Evolutionary conservation across 2,329 filamentous ascomycete genomes (phyloP), one percentile per base, ranked within the genome.

Genomic region (Clarireedia hainanense): DNA sequence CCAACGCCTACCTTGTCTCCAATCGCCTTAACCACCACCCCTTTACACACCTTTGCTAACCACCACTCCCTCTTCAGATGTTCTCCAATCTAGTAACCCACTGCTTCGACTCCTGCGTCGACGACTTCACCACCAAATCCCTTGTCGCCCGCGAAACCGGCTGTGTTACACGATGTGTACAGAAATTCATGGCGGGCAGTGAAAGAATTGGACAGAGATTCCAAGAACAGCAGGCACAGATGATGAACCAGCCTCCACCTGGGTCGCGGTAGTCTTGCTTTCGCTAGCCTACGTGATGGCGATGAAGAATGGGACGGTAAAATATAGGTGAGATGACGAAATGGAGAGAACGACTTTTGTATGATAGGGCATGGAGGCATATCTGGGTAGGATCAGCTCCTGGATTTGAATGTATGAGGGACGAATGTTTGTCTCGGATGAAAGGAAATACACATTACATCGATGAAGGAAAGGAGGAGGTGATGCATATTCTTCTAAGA

Each of bases 91-190:
- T 89, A 55, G 87, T 91, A 67, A 86, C 90, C 73, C 82, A 86
- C 75, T 99, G 94, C 83, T 99, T 99, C 81, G 86, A 89, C 72
- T 87, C 94, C 74, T 99, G 94, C 80, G 84, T 99, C 75, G 92
- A 91, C 74, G 91, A 97, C 80, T 99, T 99, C 82, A 95, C 91
- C 69, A 95, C 91, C 76, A 97, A 97, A 78, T 89, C 90, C 49
- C 83, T 99, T 63, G 86, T 88, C 61, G 81, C 85, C 64, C 86
- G 89, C 71, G 94, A 99, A 76, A 88, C 88, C 69, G 86, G 88
- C 72, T 99, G 94, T 77, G 85, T 97, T 68, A 85, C 89, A 76
- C 88, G 91, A 68, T 99, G 94, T 75, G 91, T 97, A 60, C 88
- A 94, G 75, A 99, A 99, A 79, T 89, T 89, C 74, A 86, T 97